phyloP scores from a whole-genome alignment of 2,329 filamentous ascomycete genomes.

The Ceratocystis harringtonii region DNA sequence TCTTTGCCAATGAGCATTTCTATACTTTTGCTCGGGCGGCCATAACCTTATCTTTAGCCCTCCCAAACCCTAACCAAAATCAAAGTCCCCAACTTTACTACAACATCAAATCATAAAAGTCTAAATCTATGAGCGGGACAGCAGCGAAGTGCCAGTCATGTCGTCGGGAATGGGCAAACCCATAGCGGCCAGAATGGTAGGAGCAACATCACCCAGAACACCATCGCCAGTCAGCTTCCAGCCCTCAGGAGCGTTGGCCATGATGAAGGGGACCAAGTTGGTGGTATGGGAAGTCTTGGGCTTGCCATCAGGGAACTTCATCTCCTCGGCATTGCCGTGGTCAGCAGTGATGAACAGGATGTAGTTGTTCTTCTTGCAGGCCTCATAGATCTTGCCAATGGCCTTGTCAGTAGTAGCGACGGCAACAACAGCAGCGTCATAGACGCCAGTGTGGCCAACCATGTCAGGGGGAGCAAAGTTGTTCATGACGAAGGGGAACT shows the following conservation, averaged over 20 bases:
- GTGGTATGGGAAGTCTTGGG: conserved; percentile 97
- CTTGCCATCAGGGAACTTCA: conserved; percentile 90
- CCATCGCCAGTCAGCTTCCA: conserved; percentile 77
- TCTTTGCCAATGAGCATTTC: not conserved
- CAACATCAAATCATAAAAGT: not conserved
- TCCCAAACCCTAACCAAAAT: conserved; percentile 4
- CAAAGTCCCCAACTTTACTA: not conserved
- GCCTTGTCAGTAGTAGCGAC: conserved; percentile 80
- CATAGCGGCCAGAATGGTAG: conserved; percentile 84
- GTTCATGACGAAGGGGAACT: conserved; percentile 98
- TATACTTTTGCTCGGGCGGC: not conserved
- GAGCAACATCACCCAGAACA: conserved; percentile 93
- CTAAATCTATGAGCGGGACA: conserved; percentile 33
- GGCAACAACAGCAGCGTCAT: conserved; percentile 80
- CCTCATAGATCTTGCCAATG: conserved; percentile 83
- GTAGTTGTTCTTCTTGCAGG: conserved; percentile 86
- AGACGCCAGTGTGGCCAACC: conserved; percentile 97
- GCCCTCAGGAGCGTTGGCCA: conserved; percentile 87
- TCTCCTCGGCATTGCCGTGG: conserved; percentile 97
- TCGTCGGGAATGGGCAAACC: conserved; percentile 77
- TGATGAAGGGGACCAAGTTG: conserved; percentile 95
- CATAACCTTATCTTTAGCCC: conserved; percentile 5
- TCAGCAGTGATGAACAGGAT: conserved; percentile 90
- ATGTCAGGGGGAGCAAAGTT: conserved; percentile 99
- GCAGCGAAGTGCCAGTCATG: conserved; percentile 77